A percentile compares a stretch with the other conserved stretches of the same genome.
These are phyloP conservation scores for Neopestalotiopsis sp. DNA, from an alignment of 2,329 filamentous ascomycete genomes.

Conservation along the genomic window DNA sequence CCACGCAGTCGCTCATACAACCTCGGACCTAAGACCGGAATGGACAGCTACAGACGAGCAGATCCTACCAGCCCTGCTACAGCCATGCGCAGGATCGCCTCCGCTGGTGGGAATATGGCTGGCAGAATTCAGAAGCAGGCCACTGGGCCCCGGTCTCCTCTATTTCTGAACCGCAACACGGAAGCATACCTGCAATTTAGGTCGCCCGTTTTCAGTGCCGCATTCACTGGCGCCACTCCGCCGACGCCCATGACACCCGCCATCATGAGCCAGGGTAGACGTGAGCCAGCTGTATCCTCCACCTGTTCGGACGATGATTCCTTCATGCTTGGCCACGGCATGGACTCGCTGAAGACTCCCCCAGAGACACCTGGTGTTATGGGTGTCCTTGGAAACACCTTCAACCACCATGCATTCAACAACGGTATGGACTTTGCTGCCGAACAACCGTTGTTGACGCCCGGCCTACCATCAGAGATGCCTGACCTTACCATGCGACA, in stretches of 20 bases:
- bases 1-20: constrained; percentile 49
- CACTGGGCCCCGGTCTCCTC: constrained; percentile 47
- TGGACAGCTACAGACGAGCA: constrained; percentile 50
- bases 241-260: constrained; percentile 56
- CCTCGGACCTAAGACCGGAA: constrained; percentile 49
- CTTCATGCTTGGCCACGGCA: constrained; percentile 33
- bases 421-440: constrained; percentile 36
- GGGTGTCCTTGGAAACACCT: constrained; percentile 45
- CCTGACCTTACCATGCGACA: constrained; percentile 44
- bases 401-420: constrained; percentile 36
- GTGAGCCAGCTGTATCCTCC: constrained; percentile 46
- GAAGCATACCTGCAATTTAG: constrained; percentile 49
- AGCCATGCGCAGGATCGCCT: constrained; percentile 59
- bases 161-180: constrained; percentile 49
- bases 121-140: constrained; percentile 48
- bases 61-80: constrained; percentile 48
- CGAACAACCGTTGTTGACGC: constrained; percentile 56
- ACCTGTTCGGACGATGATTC: constrained; percentile 45
- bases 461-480: constrained; percentile 53
- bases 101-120: constrained; percentile 48
- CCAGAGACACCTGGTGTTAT: constrained; percentile 57
- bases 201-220: constrained; percentile 41
- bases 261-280: constrained; percentile 40
- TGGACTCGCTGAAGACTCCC: constrained; percentile 55
- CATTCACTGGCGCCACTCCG: constrained; percentile 47